Evolutionary conservation across 371 early-diverging fungal species (phyloP), one percentile per base, ranked within the genome.

Genomic region (Dichotomocladium elegans): DNA sequence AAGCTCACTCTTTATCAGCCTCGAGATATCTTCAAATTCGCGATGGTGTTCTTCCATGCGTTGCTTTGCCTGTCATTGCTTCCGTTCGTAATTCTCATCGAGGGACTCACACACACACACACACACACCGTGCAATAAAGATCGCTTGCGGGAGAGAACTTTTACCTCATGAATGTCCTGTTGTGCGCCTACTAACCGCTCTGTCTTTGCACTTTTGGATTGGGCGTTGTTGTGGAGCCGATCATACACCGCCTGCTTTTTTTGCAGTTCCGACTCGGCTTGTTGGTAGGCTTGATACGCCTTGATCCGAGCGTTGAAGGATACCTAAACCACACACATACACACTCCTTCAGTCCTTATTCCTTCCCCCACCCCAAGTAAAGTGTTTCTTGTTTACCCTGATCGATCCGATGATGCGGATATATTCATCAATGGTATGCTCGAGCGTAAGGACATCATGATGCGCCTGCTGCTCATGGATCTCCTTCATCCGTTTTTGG

Each of bases 361-460:
- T 19, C 4, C 14, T 15, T 6, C 21, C 21, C 10, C 19, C 21
- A 11, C 24, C 43, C 9, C 14, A 40, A 15, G 21, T 4, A 43
- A 3, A n/a, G 8, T 43, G 3, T 12, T 43, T 26, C 4, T n/a
- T 27, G 49, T 62, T 53, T 59, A 83, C 83, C 53, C 87, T 79
- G 55, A 91, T 88, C 0, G 92, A 86, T 3, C 85, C 88, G 51
- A 94, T 89, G 52, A 89, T 80, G n/a, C 93, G 86, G 56, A 94
- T 81, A 58, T 95, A 91, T 61, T 94, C 94, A 55, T 93, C 93
- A 35, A 90, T 87, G 0, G 87, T 92, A 41, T 86, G 80, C 63
- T 83, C 87, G 44, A 94, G 61, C 3, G 88, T 80, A 14, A 78
- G 60, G 12, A 91, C 75, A 66, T 94, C 94, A 46, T 79, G 72